Percentiles rank a stretch among this genome's conserved stretches.
These are phyloP conservation scores for Escallonia herrerae DNA, from an alignment of 129 eudicot genomes.

Conservation along the genomic window DNA sequence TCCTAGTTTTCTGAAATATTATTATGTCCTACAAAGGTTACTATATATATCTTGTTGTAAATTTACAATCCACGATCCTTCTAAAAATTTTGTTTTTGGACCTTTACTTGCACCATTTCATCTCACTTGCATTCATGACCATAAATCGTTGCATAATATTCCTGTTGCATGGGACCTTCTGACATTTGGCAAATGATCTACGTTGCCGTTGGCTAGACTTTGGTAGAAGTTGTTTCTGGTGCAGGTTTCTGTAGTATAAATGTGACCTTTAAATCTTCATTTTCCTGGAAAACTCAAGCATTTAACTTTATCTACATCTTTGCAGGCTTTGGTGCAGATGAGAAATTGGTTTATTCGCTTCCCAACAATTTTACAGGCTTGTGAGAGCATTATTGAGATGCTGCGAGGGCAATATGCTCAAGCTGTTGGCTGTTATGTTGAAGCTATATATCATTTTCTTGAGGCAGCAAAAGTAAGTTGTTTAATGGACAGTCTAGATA, in stretches of 20 bases:
- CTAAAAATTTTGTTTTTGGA: no score
- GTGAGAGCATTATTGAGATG: constrained; percentile 85
- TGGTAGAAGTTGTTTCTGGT: not conserved
- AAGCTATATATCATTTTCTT: constrained; percentile 86
- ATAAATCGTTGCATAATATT: no score
- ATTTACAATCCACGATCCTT: no score
- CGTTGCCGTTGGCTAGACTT: no score
- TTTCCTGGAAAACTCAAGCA: not conserved
- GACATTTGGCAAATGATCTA: no score
- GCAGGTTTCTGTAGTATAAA: not conserved
- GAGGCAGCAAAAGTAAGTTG: constrained; percentile 73
- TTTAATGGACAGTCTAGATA: not conserved
- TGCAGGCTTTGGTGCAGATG: constrained; percentile 87
- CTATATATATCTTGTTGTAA: no score
- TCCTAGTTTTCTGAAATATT: no score
- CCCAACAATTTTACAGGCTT: constrained; percentile 87
- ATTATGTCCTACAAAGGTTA: no score
- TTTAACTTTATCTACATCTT: constrained; percentile 8
- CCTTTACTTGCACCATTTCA: no score
- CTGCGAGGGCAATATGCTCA: constrained; percentile 96
- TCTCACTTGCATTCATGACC: no score
- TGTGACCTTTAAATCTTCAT: not conserved
- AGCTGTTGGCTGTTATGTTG: constrained; percentile 72
- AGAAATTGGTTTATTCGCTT: constrained; percentile 73
- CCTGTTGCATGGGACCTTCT: no score